phyloP scores from a whole-genome alignment of 495 filamentous ascomycete genomes.

The Melanomma pulvis-pyrius region DNA sequence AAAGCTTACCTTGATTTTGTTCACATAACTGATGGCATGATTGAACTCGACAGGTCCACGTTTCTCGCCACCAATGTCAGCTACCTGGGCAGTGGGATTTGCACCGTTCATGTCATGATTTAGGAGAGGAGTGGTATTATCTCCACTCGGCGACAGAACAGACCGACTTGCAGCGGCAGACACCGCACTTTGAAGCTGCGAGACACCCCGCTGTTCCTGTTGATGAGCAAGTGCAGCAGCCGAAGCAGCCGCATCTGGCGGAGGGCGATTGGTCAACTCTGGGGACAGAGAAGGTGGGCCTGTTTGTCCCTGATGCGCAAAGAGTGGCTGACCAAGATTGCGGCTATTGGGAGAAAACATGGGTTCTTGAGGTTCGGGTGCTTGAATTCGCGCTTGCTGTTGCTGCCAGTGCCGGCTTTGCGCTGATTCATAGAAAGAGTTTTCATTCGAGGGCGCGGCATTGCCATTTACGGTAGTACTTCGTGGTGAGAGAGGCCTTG shows the following conservation, averaged over 20 bases:
- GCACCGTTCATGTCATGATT: constrained; percentile 46
- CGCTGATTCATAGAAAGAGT: constrained; percentile 32
- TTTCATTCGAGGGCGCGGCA: constrained; percentile 26
- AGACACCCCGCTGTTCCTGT: constrained; percentile 80
- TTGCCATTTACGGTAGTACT: constrained; percentile 39
- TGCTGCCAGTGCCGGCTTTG: constrained; percentile 28
- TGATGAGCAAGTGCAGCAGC: constrained; percentile 64
- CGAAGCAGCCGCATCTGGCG: constrained; percentile 48
- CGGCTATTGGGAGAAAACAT: constrained; percentile 45
- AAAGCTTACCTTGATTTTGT: constrained; percentile 90
- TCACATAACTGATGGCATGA: constrained; percentile 99
- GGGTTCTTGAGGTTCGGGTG: constrained; percentile 32
- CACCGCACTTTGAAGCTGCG: constrained; percentile 75
- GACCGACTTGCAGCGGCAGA: constrained; percentile 58
- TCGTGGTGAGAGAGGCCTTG: constrained; percentile 54
- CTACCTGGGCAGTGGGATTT: constrained; percentile 55
- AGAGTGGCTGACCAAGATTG: constrained; percentile 39
- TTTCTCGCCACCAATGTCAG: constrained; percentile 69
- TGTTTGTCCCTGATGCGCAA: constrained; percentile 37
- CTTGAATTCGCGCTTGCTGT: constrained; percentile 27
- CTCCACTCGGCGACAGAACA: constrained; percentile 39
- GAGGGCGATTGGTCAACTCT: constrained; percentile 51
- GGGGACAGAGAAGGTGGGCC: constrained; percentile 44
- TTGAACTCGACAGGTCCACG: constrained; percentile 98
- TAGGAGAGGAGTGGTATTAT: constrained; percentile 53